phyloP scores from a whole-genome alignment of 805 yeast genomes.

The Phaffomyces opuntiae region DNA sequence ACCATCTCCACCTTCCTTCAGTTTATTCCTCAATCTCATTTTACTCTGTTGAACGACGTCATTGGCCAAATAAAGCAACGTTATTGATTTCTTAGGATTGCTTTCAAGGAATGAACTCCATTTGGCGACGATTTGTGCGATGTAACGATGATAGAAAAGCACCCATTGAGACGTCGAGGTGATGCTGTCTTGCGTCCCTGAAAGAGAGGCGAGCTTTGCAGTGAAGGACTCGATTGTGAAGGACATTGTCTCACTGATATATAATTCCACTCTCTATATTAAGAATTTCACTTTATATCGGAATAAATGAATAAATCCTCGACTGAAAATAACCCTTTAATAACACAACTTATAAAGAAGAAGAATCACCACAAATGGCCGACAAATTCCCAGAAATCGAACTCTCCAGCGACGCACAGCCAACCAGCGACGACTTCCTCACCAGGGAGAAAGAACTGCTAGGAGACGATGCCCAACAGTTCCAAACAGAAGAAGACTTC shows the following conservation, averaged over 20 bases:
- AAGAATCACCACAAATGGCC: conserved; percentile 36
- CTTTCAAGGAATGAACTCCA: conserved; percentile 40
- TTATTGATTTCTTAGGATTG: conserved; percentile 38
- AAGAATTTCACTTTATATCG: neutral
- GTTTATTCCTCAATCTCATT: conserved; percentile 26
- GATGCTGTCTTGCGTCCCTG: conserved; percentile 65
- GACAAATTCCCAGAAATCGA: conserved; percentile 70
- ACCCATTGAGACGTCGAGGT: conserved; percentile 72
- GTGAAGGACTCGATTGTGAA: conserved; percentile 43
- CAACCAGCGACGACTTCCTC: conserved; percentile 46
- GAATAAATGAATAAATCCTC: neutral
- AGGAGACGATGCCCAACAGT: conserved; percentile 52
- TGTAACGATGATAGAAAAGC: conserved; percentile 57
- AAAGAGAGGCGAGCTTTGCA: conserved; percentile 39
- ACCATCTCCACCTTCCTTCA: neutral
- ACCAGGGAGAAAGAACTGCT: conserved; percentile 60
- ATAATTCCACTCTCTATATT: too few species aligned
- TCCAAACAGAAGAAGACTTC: conserved; percentile 47
- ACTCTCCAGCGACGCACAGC: conserved; percentile 26
- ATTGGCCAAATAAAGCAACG: conserved; percentile 65
- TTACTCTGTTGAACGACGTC: conserved; percentile 78
- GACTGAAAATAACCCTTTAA: neutral
- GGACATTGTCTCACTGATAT: conserved; percentile 27
- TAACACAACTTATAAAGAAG: neutral
- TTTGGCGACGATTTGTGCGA: conserved; percentile 40